A percentile compares a stretch with the other conserved stretches of the same genome.
These are phyloP conservation scores for Brassica rapa DNA, from an alignment of 345 rosid genomes.

Conservation along the genomic window DNA sequence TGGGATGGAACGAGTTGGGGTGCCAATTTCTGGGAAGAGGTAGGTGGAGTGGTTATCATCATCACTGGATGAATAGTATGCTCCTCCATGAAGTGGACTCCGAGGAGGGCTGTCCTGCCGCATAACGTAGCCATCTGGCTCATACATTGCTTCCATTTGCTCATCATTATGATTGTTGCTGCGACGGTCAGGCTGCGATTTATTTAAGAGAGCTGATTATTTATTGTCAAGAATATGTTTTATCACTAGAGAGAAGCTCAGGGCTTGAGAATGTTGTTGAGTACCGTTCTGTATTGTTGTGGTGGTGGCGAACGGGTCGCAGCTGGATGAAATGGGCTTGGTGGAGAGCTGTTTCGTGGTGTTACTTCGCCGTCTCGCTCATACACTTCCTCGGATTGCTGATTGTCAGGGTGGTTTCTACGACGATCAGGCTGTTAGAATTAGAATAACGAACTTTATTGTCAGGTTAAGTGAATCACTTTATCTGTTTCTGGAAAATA, in stretches of 20 bases:
- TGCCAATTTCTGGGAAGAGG: conserved; percentile 33
- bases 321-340: conserved; percentile 33
- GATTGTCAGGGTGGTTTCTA: conserved; percentile 17
- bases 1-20: conserved; percentile 16
- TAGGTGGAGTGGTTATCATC: conserved; percentile 33
- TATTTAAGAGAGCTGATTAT: not conserved
- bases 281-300: conserved; percentile 18
- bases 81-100: conserved; percentile 18
- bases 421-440: conserved; percentile 22
- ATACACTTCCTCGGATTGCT: conserved; percentile 19
- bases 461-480: not conserved
- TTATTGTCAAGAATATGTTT: not conserved
- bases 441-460: not conserved
- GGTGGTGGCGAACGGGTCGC: conserved; percentile 26
- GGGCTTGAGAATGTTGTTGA: not conserved
- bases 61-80: conserved; percentile 32
- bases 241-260: not conserved
- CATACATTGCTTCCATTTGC: conserved; percentile 20
- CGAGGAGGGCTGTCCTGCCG: conserved; percentile 8
- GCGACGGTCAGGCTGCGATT: conserved; percentile 16
- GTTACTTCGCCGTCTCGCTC: conserved; percentile 23
- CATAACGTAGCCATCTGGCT: conserved; percentile 14
- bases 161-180: not conserved
- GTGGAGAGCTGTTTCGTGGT: conserved; percentile 36
- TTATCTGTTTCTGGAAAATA: not conserved